phyloP scores from a whole-genome alignment of 257 asterid species.

The Nicotiana knightiana region DNA sequence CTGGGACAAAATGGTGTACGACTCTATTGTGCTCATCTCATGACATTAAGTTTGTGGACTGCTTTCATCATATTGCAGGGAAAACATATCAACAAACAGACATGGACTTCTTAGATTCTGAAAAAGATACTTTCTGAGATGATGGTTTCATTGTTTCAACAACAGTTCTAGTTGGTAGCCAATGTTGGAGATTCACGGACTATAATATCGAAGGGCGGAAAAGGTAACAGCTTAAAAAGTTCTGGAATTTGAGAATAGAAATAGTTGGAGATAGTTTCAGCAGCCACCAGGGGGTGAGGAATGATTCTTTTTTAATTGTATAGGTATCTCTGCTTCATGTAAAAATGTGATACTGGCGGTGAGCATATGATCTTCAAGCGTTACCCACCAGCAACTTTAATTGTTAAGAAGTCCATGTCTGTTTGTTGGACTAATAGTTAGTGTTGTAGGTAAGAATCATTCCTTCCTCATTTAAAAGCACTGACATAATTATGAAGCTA shows the following conservation, averaged over 20 bases:
- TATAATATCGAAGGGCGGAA: conserved; percentile 82
- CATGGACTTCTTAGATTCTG: conserved; percentile 76
- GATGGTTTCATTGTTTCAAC: conserved; percentile 97
- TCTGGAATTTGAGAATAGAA: background rate
- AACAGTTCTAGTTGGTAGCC: conserved; percentile 88
- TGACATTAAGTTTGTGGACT: background rate
- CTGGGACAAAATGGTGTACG: no score
- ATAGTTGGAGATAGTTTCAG: background rate
- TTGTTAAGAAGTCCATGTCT: no score
- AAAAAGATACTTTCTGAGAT: conserved; percentile 82
- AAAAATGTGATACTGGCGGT: background rate
- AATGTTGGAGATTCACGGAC: conserved; percentile 99
- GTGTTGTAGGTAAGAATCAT: no score
- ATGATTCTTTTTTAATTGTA: background rate
- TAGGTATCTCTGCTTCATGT: background rate
- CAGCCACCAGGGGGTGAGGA: background rate
- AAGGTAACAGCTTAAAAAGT: conserved; percentile 37
- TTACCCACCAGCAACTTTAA: no score
- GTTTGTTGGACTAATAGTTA: no score
- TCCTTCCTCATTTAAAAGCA: no score
- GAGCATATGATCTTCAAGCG: no score
- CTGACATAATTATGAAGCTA: no score
- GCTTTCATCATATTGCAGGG: conserved; percentile 39
- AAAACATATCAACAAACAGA: conserved; percentile 88
- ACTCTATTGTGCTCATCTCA: no score